Evolutionary conservation across 73 alveolate species (phyloP), one percentile per base, ranked within the genome.

Genomic region (Tetrahymena elliotti): DNA sequence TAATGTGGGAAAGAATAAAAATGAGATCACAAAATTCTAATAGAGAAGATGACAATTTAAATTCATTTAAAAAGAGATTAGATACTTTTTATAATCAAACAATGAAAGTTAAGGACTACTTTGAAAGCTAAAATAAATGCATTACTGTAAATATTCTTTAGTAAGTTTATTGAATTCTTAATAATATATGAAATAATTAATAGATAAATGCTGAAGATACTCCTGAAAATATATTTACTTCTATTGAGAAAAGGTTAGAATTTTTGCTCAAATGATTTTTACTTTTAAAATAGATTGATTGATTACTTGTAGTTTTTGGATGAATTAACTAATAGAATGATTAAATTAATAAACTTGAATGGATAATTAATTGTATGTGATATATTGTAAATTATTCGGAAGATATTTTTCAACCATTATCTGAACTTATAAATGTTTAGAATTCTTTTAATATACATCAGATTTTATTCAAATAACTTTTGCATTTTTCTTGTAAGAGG

Each of bases 31-130:
- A 98, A 96, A 96, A 97, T 47, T 94, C 98, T 15, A 99, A 99
- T 37, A 98, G 99, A 97, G 96, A 95, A 20, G 99, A 98, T 97
- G 99, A 98, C 94, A 98, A 98, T 97, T 97, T 95, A 84, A 99
- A 98, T 95, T 96, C 99, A 68, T 96, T 98, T 52, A 94, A 93
- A 94, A 98, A 98, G 97, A 97, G 99, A 96, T 97, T 98, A 94
- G 95, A 97, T 53, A 98, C 98, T 47, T 98, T 96, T 97, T 97
- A 96, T 35, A 96, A 95, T 24, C 99, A 98, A 52, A 98, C 99
- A 36, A 96, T 97, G 97, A 99, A 99, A 83, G 97, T 98, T 92
- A 96, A 98, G 40, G 98, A 97, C 83, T 96, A 96, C 93, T 98
- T 97, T 88, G 95, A 94, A 83, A 68, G 88, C 22, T 31, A 68